These are phyloP conservation scores for Xanthoconium separans DNA, from an alignment of 1,284 basidiomycete species.

Conservation along the genomic window DNA sequence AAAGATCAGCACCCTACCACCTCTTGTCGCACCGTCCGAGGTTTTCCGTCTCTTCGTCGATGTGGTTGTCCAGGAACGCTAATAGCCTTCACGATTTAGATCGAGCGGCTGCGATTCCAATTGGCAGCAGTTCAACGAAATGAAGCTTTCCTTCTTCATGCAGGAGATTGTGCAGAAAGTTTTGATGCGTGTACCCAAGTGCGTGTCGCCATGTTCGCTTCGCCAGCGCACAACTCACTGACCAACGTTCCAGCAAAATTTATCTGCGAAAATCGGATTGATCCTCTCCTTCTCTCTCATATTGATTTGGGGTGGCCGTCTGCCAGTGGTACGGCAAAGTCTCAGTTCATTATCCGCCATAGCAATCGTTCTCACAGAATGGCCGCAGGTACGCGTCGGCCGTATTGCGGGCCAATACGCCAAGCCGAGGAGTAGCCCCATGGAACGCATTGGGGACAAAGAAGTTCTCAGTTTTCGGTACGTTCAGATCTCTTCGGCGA, in stretches of 20 bases:
- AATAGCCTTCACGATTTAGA: constrained; percentile 45
- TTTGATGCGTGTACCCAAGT: constrained; percentile 90
- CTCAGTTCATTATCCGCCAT: not conserved
- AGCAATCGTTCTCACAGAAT: constrained; percentile 8
- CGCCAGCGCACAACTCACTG: not conserved
- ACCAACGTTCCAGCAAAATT: constrained; percentile 68
- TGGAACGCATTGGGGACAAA: constrained; percentile 72
- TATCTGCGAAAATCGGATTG: constrained; percentile 91
- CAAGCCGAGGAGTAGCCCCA: constrained; percentile 88
- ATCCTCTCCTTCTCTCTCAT: constrained; percentile 96
- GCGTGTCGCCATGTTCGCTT: not conserved
- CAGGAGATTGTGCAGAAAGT: constrained; percentile 96
- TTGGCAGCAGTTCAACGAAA: constrained; percentile 80
- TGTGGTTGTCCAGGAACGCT: not conserved
- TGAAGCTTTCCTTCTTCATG: constrained; percentile 92
- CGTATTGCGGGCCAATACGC: constrained; percentile 97
- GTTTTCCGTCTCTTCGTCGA: constrained; percentile 34
- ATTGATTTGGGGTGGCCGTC: constrained; percentile 88
- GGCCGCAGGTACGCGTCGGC: constrained; percentile 75
- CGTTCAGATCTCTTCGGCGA: constrained; percentile 15
- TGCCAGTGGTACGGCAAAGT: constrained; percentile 68
- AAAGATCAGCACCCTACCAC: constrained; percentile 77
- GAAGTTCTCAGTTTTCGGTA: constrained; percentile 82
- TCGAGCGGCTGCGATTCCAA: constrained; percentile 83
- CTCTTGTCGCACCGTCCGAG: constrained; percentile 87